Evolutionary conservation across 176 grass and related monocot species (phyloP).

Genomic region (Hsuehochloa calcarea): DNA sequence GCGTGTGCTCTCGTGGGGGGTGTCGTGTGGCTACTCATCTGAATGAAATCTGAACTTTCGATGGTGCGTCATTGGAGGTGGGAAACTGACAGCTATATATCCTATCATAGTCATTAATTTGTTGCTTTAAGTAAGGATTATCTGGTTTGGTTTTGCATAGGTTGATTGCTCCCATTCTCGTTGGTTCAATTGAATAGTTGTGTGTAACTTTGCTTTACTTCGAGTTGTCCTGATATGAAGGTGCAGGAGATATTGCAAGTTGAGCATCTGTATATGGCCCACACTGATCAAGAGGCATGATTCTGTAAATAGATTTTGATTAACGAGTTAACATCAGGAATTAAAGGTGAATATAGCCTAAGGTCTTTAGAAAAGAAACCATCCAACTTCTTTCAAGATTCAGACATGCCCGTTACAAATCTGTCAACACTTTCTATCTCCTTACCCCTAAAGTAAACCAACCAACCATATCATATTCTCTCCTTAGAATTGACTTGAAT

Average conservation of each 20-base stretch:
- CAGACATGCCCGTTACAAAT: neutral
- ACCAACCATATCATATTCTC: neutral
- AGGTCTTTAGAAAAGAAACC: neutral
- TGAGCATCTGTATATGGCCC: neutral
- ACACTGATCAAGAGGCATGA: neutral
- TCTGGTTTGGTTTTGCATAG: neutral
- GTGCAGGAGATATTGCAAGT: neutral
- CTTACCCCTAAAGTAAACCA: neutral
- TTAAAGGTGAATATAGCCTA: neutral
- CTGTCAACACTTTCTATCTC: neutral
- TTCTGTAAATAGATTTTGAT: neutral
- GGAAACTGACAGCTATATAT: neutral
- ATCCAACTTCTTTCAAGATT: neutral
- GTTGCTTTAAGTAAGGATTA: neutral
- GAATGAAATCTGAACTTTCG: no score
- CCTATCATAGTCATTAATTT: neutral
- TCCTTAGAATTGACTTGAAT: neutral
- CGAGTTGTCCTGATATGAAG: neutral
- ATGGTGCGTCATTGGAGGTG: neutral
- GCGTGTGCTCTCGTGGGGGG: neutral
- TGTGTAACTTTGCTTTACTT: neutral
- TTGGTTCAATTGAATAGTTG: neutral
- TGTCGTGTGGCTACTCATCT: neutral
- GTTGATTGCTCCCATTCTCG: neutral
- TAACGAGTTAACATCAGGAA: neutral